Evolutionary conservation across 2,329 filamentous ascomycete species (phyloP), one percentile per base, ranked within the genome.

Genomic region (Colletotrichum sublineola): DNA sequence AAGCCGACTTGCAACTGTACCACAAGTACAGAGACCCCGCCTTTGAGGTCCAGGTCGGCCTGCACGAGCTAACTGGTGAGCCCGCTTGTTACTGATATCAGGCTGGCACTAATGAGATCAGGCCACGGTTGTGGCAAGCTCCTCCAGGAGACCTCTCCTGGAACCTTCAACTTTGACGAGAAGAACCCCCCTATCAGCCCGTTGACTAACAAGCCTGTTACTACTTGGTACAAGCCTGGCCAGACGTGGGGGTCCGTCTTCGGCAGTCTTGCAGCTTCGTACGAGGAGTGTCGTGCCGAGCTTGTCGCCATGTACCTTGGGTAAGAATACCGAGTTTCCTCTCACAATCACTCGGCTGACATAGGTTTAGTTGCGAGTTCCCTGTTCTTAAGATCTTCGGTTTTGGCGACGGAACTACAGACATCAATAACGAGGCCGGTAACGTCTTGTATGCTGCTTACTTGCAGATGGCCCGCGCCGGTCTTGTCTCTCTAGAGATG

Each of bases 181-280:
- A 85, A 91, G 73, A 94, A 94, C 79, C 95, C 94, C 9, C 96
- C 96, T 0, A 84, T 94, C 63, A 97, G 91, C 78, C 96, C 95
- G 0, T 82, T 98, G 52, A 94, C 91, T 6, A 87, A 90, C 73
- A 92, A 96, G 81, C 93, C 93, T 1, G 87, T 98, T 60, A 89
- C 89, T 2, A 94, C 92, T 1, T 98, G 93, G 91, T 98, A 98
- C 85, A 97, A 96, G 82, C 94, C 94, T 2, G 95, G 95, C 3
- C 94, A 98, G 82, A 98, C 96, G 0, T 98, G 95, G 95, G 93
- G 94, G 68, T 94, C 92, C 6, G 94, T 97, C 0, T 98, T 98
- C 79, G 95, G 95, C 36, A 90, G 93, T 73, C 90, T 97, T 75
- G 94, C 95, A 48, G 94, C 93, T 4, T 94, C 92, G 20, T 98